Evolutionary conservation across 2,329 filamentous ascomycete genomes (phyloP).

Genomic region (Ustulina deusta): DNA sequence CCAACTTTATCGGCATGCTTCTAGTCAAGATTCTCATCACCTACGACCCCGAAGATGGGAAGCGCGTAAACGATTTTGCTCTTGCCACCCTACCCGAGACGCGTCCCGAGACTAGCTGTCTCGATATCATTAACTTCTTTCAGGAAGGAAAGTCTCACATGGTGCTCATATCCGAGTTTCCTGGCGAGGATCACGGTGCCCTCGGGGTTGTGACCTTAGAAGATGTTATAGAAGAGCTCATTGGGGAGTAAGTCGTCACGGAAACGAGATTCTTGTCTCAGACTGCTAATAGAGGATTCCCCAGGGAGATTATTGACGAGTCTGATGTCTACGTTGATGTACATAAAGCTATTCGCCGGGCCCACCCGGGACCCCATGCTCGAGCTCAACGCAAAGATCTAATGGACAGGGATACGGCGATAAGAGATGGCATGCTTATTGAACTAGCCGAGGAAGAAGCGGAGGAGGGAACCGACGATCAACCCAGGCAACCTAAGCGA

Average conservation of each 20-base stretch:
- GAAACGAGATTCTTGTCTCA: conserved; percentile 22
- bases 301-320: conserved; percentile 94
- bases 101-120: conserved; percentile 91
- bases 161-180: conserved; percentile 91
- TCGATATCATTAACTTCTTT: conserved; percentile 99
- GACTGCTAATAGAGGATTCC: conserved; percentile 9
- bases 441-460: conserved; percentile 55
- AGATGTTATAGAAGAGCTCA: conserved; percentile 98
- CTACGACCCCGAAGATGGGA: conserved; percentile 94
- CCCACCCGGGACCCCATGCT: conserved; percentile 84
- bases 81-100: conserved; percentile 96
- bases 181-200: conserved; percentile 90
- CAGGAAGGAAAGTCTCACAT: conserved; percentile 99
- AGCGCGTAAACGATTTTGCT: conserved; percentile 88
- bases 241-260: conserved; percentile 80
- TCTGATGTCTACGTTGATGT: conserved; percentile 98
- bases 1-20: conserved; percentile 97
- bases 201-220: conserved; percentile 95
- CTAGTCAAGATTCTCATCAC: conserved; percentile 99
- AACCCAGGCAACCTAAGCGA: conserved; percentile 45
- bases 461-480: conserved; percentile 19
- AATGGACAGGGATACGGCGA: conserved; percentile 48
- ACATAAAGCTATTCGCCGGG: conserved; percentile 94
- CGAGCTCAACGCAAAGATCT: conserved; percentile 62
- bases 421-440: conserved; percentile 54